Conservation (phyloP, 148 eudicot genomes). For the Heliamphora exappendiculata region DNA sequence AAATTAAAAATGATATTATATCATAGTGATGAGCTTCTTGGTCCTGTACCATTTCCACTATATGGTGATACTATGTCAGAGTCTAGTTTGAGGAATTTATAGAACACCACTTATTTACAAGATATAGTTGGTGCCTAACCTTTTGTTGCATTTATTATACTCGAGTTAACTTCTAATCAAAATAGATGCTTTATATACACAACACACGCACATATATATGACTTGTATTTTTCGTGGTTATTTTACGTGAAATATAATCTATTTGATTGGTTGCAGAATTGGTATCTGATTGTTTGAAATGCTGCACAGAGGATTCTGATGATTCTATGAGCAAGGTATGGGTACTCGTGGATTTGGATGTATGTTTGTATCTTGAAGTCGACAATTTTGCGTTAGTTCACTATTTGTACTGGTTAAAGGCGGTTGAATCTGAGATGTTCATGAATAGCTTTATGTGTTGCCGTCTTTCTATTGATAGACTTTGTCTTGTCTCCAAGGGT, state of each 20-base stretch:
- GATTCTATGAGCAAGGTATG: slow-evolving; percentile 93
- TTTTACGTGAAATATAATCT: neutral
- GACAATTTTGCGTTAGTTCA: neutral
- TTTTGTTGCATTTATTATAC: neutral
- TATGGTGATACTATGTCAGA: neutral
- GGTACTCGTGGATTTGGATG: neutral
- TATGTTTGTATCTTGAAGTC: neutral
- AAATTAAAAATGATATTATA: neutral
- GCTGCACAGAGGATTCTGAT: slow-evolving; percentile 90
- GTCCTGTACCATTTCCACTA: neutral
- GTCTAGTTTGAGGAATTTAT: neutral
- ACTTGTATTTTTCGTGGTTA: neutral
- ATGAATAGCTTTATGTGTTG: neutral
- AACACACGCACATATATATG: too few relatives aligned
- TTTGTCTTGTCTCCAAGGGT: neutral
- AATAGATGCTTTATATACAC: neutral
- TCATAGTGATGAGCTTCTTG: neutral
- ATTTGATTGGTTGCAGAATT: slow-evolving; percentile 44
- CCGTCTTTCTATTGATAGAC: neutral
- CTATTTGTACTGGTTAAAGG: neutral
- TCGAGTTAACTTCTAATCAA: neutral
- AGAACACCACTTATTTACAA: neutral
- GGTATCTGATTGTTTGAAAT: slow-evolving; percentile 77
- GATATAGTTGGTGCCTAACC: neutral
- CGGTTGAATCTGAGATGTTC: neutral